phyloP scores from a whole-genome alignment of 768 basidiomycete genomes.

The Amanita exitialis region DNA sequence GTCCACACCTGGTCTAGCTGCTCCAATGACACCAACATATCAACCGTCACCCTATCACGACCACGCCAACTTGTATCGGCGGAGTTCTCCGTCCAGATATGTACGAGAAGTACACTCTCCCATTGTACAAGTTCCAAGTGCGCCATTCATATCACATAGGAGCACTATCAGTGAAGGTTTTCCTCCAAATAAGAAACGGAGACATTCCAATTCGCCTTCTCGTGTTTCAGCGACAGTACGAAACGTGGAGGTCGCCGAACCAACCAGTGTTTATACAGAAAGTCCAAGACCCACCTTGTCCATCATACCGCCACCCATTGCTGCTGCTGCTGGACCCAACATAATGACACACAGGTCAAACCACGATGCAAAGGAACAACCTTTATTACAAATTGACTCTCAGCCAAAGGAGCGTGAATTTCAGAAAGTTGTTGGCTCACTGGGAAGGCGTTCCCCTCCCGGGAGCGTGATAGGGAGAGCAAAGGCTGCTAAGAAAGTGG shows the following conservation, averaged over 20 bases:
- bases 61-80: neutral
- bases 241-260: neutral
- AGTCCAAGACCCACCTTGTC: neutral
- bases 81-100: neutral
- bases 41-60: neutral
- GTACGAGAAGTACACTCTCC: slow-evolving; percentile 3
- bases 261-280: neutral
- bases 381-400: neutral
- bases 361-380: slow-evolving; percentile 1
- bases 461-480: slow-evolving; percentile 37
- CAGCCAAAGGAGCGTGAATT: slow-evolving; percentile 10
- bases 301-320: slow-evolving; percentile 8
- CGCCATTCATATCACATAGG: neutral
- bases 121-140: neutral
- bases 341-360: slow-evolving; percentile 2
- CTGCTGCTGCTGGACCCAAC: slow-evolving; percentile 7
- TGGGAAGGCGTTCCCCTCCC: slow-evolving; percentile 34
- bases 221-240: neutral
- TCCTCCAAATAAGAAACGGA: slow-evolving; percentile 4
- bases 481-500: slow-evolving; percentile 35
- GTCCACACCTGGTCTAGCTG: neutral
- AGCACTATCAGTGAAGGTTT: neutral
- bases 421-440: slow-evolving; percentile 20
- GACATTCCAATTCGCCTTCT: slow-evolving; percentile 5
- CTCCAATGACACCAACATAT: neutral